These are phyloP conservation scores for Cladosporium sp. DNA, from an alignment of 2,329 filamentous ascomycete genomes.

Conservation along the genomic window DNA sequence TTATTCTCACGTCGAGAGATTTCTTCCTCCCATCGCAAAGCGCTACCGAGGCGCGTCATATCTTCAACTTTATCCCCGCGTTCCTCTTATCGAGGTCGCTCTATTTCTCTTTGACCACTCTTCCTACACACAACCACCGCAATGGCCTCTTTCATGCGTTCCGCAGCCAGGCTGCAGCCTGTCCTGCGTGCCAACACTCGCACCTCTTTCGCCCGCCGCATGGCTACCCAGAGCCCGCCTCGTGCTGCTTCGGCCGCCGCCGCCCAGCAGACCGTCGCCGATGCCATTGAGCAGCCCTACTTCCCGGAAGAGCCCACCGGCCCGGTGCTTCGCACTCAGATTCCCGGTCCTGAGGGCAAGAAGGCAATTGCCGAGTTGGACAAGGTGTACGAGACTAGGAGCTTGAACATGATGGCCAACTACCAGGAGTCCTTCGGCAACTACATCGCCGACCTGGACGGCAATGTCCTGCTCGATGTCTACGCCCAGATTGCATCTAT, in stretches of 20 bases:
- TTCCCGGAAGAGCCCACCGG: conserved; percentile 54
- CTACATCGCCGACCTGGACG: conserved; percentile 70
- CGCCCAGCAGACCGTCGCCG: conserved; percentile 19
- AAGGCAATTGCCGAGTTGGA: conserved; percentile 65
- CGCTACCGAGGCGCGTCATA: conserved; percentile 5
- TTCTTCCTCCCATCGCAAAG: conserved; percentile 2
- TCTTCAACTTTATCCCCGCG: conserved; percentile 4
- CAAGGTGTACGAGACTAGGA: conserved; percentile 78
- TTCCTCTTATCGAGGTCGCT: conserved; percentile 6
- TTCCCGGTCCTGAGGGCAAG: conserved; percentile 73
- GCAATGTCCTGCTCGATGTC: conserved; percentile 69
- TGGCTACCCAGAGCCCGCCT: conserved; percentile 30
- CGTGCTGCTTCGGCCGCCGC: conserved; percentile 28
- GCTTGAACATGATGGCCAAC: conserved; percentile 76
- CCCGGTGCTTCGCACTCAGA: conserved; percentile 53
- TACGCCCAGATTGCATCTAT: conserved; percentile 93
- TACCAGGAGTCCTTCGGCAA: conserved; percentile 73
- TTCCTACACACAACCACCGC: not conserved
- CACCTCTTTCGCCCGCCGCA: conserved; percentile 11
- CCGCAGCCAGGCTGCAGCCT: conserved; percentile 28
- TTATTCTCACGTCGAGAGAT: not conserved
- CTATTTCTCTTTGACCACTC: not conserved
- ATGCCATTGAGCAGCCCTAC: conserved; percentile 27
- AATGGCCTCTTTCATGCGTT: conserved; percentile 31
- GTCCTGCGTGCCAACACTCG: conserved; percentile 19